Conservation (phyloP, 352 stramenopile genomes). For the Pythium volutum region DNA sequence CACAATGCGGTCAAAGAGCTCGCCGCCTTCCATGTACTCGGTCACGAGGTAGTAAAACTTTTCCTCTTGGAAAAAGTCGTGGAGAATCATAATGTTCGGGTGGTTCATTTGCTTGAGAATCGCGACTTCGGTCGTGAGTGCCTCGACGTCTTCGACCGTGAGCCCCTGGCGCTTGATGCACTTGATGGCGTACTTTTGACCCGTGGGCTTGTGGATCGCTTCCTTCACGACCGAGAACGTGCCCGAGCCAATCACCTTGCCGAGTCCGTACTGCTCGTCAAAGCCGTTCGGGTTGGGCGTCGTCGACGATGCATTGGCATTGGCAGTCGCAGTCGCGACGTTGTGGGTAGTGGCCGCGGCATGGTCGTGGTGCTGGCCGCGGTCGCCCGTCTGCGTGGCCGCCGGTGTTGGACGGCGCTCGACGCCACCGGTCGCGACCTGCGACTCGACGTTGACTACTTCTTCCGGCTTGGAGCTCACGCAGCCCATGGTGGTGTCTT, state of each 20-base stretch:
- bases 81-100: conserved; percentile 91
- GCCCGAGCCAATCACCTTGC: conserved; percentile 86
- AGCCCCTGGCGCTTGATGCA: conserved; percentile 90
- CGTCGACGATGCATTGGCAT: background rate
- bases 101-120: conserved; percentile 91
- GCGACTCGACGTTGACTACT: conserved; percentile 41
- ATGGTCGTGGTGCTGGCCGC: conserved; percentile 3
- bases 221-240: conserved; percentile 89
- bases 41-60: conserved; percentile 98
- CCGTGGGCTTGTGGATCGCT: conserved; percentile 77
- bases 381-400: conserved; percentile 9
- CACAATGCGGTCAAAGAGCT: conserved; percentile 85
- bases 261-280: conserved; percentile 82
- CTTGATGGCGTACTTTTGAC: conserved; percentile 89
- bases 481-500: conserved; percentile 67
- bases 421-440: conserved; percentile 29
- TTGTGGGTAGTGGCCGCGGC: too few species aligned
- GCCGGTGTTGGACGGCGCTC: conserved; percentile 28
- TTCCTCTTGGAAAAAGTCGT: conserved; percentile 93
- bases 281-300: conserved; percentile 67
- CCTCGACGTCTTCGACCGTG: conserved; percentile 82
- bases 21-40: conserved; percentile 94
- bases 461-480: conserved; percentile 69
- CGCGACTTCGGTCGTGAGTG: conserved; percentile 81
- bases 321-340: too few species aligned